Base-by-base conservation (phyloP, 2,329 filamentous ascomycete genomes). In the Nannizziopsis arthrosporioides region DNA sequence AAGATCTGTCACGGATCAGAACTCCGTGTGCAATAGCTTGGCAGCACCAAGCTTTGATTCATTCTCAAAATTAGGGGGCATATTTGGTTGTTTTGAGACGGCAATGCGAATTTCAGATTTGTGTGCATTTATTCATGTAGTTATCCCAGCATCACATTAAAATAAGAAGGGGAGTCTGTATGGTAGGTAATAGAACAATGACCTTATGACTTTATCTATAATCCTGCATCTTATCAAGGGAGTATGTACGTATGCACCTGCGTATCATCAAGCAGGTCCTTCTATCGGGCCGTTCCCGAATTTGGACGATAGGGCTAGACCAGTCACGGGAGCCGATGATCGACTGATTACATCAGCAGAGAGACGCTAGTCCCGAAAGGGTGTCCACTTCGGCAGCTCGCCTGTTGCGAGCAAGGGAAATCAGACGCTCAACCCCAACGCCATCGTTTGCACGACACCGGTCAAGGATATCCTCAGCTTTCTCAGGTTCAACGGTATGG, bases 391-490 rank as follows among this genome's bases (percentile, higher is more conserved):
- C 35, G 35, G 35, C 35, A 37, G n/a, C 35, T 37, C 45, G 45
- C 30, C 27, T 42, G n/a, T 42, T 37, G 38, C 45, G 45, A 47
- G 35, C 37, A 42, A 47, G 35, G 36, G 37, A 47, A 42, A 27
- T 42, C 38, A 14, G 36, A 39, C 22, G 36, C 36, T 30, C 45
- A 47, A 47, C 45, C 38, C 36, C 45, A 47, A 35, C 44, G 44
- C 44, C 44, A 22, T 46, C 45, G 22, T 27, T 47, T 17, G 19
- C 5, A 19, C 7, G 17, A 27, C 32, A 18, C 30, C 39, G 17
- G n/a, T 38, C 40, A 22, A 38, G 19, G 19, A 32, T 15, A 38
- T 48, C 31, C 27, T 17, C 38, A 19, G 7, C 19, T 47, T 47
- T 27, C 37, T 47, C 27, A 14, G 34, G n/a, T 36, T 36, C 11